A percentile compares a stretch with the other conserved stretches of the same genome.
phyloP scores from a whole-genome alignment of 345 rosid genomes.

The Xanthoceras sorbifolium region DNA sequence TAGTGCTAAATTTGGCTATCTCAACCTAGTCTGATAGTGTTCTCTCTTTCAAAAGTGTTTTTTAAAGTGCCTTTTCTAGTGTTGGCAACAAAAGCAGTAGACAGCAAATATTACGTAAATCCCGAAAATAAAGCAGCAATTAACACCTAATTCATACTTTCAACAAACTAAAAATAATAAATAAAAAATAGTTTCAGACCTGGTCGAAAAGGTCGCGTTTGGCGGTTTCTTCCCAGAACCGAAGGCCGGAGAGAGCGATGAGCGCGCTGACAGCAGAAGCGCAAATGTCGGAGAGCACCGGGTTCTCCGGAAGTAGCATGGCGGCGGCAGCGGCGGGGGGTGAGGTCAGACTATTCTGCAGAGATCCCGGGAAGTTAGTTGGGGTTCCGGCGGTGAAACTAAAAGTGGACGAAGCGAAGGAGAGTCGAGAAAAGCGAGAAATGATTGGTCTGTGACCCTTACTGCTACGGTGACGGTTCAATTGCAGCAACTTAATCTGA shows the following conservation, averaged over 20 bases:
- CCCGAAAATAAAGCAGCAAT: background rate
- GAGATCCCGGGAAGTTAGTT: conserved; percentile 1
- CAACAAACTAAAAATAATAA: background rate
- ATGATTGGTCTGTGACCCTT: background rate
- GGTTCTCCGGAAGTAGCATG: conserved; percentile 45
- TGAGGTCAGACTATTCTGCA: conserved; percentile 15
- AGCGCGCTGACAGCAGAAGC: conserved; percentile 44
- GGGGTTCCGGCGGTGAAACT: background rate
- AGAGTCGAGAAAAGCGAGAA: background rate
- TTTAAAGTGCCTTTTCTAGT: background rate
- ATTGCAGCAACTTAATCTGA: background rate
- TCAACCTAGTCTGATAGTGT: no score
- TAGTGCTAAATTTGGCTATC: background rate
- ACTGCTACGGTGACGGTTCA: background rate
- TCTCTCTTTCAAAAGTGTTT: background rate
- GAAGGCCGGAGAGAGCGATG: conserved; percentile 53
- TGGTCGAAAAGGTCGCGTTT: conserved; percentile 62
- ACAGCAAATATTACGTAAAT: background rate
- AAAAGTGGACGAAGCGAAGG: conserved; percentile 2
- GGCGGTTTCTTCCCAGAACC: conserved; percentile 65
- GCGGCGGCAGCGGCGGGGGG: conserved; percentile 31
- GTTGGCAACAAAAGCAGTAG: background rate
- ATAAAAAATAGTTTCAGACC: conserved; percentile 30
- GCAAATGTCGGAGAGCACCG: conserved; percentile 53
- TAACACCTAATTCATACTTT: background rate